Base-by-base conservation (phyloP, 1,139 yeast genomes). In the Fermentozyma sake region DNA sequence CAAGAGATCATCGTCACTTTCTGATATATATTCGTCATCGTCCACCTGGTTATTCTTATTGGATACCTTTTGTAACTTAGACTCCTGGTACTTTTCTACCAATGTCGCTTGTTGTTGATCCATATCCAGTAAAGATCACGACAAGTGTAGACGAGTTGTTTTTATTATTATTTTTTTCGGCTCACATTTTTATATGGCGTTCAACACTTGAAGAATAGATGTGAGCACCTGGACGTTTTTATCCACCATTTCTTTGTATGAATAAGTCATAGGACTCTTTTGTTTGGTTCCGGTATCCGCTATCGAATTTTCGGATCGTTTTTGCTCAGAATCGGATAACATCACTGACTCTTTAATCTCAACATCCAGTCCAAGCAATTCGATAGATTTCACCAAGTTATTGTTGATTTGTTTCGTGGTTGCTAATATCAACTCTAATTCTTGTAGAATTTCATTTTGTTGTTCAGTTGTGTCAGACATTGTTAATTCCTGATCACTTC, bases 21-120 rank as follows among this genome's bases (percentile, higher is more conserved):
- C 60, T 48, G 37, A 67, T 46, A 58, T 58, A 9, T 34, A 66
- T 3, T 56, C 61, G 9, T 61, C 72, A n/a, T 44, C 46, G 12
- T 50, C 55, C 16, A 46, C 33, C 7, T 49, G 53, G 4, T 38
- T 26, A 1, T 48, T 51, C 16, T 41, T 46, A 16, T 44, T 48
- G 13, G 28, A 20, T 4, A 39, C 41, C 7, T 39, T 39, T 22
- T 34, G 33, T 18, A 61, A 43, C 31, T 55, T 50, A 12, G 58
- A 46, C 9, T 62, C 67, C 39, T 68, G 73, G 45, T 63, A 68
- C 33, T 45, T 48, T 24, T 69, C 72, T 5, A 71, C 46, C 17
- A 61, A 37, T 23, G 48, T 48, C 2, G 67, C 41, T 26, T 55
- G 59, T 35, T 55, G 53, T 10, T 32, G 24, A 38, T 61, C 62